Conservation (phyloP, 176 grass and related monocot species). For the Pharus latifolius region DNA sequence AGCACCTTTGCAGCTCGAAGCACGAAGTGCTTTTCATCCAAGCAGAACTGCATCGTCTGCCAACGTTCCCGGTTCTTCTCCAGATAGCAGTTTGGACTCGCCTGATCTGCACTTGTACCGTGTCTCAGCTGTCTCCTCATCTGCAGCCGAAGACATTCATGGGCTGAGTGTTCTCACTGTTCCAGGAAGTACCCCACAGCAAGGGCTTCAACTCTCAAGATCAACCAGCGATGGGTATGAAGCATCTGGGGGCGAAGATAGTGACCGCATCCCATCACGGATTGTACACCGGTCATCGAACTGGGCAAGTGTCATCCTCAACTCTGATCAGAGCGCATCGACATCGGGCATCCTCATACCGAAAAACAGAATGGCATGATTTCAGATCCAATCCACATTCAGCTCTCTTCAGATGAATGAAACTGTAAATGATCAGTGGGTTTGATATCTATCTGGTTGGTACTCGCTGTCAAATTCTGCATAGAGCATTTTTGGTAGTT, state of each 20-base stretch:
- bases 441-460: neutral
- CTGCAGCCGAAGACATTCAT: slow-evolving; percentile 68
- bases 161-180: slow-evolving; percentile 20
- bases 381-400: neutral
- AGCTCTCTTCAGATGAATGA: slow-evolving; percentile 20
- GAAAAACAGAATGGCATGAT: slow-evolving; percentile 29
- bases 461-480: slow-evolving; percentile 1
- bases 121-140: slow-evolving; percentile 58
- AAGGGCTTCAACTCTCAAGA: slow-evolving; percentile 66
- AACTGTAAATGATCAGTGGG: slow-evolving; percentile 26
- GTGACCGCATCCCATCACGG: slow-evolving; percentile 80
- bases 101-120: slow-evolving; percentile 88
- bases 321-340: slow-evolving; percentile 26
- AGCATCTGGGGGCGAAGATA: slow-evolving; percentile 98
- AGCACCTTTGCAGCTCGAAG: slow-evolving; percentile 93
- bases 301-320: slow-evolving; percentile 71
- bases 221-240: slow-evolving; percentile 96
- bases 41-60: slow-evolving; percentile 39
- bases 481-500: neutral
- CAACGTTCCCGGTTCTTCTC: slow-evolving; percentile 51
- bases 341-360: slow-evolving; percentile 26
- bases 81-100: slow-evolving; percentile 91
- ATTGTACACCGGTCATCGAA: slow-evolving; percentile 94
- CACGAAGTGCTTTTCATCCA: slow-evolving; percentile 73
- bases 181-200: slow-evolving; percentile 36